A percentile compares a stretch with the other conserved stretches of the same genome.
phyloP scores from a whole-genome alignment of 495 filamentous ascomycete genomes.

The Podospora anserina region DNA sequence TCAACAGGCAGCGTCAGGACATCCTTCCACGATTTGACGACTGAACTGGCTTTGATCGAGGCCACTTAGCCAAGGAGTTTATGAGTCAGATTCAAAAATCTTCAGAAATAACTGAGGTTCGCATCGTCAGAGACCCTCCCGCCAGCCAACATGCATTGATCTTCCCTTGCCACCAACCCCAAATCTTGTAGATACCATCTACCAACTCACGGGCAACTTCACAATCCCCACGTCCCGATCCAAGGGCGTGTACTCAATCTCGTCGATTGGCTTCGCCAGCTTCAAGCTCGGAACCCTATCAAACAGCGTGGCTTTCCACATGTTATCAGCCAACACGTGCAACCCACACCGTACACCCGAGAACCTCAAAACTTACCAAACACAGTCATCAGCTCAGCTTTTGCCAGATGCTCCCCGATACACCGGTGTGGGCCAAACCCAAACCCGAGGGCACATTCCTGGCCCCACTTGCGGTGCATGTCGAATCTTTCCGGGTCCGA shows the following conservation, averaged over 20 bases:
- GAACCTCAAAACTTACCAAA: constrained; percentile 33
- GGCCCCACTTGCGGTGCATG: constrained; percentile 38
- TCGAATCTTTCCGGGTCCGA: constrained; percentile 41
- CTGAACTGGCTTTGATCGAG: no score
- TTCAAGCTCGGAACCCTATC: constrained; percentile 34
- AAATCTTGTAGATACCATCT: background rate
- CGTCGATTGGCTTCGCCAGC: constrained; percentile 35
- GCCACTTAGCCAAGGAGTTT: no score
- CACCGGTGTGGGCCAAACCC: constrained; percentile 46
- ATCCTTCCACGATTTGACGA: no score
- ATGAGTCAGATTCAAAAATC: no score
- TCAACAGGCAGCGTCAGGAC: no score
- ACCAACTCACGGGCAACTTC: constrained; percentile 35
- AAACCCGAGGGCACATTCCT: constrained; percentile 40
- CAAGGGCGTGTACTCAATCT: constrained; percentile 38
- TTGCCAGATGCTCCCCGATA: constrained; percentile 43
- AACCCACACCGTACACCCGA: background rate
- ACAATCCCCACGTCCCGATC: constrained; percentile 40
- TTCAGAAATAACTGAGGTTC: no score
- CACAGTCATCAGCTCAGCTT: constrained; percentile 37
- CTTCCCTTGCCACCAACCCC: background rate
- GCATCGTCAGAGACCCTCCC: no score
- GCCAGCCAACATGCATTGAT: no score
- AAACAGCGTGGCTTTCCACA: constrained; percentile 31
- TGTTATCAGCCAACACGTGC: background rate